Conservation (phyloP, 169 alveolate species). For the Plasmodium falciparum region DNA sequence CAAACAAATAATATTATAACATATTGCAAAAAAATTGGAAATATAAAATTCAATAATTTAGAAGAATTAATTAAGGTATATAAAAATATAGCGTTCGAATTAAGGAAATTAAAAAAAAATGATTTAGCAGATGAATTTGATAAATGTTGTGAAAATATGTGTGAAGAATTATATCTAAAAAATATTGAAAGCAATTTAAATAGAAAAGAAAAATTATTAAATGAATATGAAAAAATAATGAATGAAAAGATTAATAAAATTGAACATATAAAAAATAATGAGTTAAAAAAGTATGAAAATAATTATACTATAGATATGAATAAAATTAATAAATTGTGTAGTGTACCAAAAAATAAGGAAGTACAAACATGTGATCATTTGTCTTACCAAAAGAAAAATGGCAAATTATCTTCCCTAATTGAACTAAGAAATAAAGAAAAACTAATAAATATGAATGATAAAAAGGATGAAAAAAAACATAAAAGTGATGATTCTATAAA, state of each 20-base stretch:
- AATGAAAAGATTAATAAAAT: slow-evolving; percentile 54
- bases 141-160: slow-evolving; percentile 77
- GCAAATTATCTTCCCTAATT: slow-evolving; percentile 19
- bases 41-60: slow-evolving; percentile 37
- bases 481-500: not conserved
- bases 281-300: slow-evolving; percentile 38
- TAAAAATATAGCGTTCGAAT: slow-evolving; percentile 54
- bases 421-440: slow-evolving; percentile 22
- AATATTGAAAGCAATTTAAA: slow-evolving; percentile 51
- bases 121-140: slow-evolving; percentile 71
- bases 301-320: slow-evolving; percentile 32
- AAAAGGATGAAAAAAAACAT: not conserved
- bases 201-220: slow-evolving; percentile 39
- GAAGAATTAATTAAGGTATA: slow-evolving; percentile 73
- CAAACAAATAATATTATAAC: slow-evolving; percentile 68
- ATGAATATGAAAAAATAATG: slow-evolving; percentile 55
- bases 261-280: slow-evolving; percentile 18
- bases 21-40: slow-evolving; percentile 52
- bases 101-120: slow-evolving; percentile 38
- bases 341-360: slow-evolving; percentile 21
- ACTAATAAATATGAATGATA: not conserved
- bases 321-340: slow-evolving; percentile 18
- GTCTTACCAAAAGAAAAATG: slow-evolving; percentile 25
- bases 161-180: slow-evolving; percentile 66
- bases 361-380: slow-evolving; percentile 67